phyloP scores from a whole-genome alignment of 1,139 yeast genomes.

The Yamadazyma spencermartinsiae region DNA sequence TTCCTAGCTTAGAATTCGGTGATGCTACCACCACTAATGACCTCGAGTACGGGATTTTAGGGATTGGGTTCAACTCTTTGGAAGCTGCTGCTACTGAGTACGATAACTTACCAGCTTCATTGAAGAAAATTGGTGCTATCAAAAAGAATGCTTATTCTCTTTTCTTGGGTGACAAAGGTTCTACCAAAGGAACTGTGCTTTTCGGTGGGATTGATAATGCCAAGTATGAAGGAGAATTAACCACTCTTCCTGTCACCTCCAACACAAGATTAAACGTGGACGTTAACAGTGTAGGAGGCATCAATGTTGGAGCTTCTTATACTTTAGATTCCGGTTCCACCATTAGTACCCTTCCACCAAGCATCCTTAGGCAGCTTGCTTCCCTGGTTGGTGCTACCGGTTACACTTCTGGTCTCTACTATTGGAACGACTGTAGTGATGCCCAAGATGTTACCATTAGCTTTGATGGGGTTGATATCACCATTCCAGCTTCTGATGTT shows the following conservation, averaged over 20 bases:
- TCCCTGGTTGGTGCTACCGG: conserved; percentile 8
- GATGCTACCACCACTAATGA: conserved; percentile 3
- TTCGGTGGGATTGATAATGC: conserved; percentile 56
- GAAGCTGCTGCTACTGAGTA: conserved; percentile 18
- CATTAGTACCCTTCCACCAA: conserved; percentile 24
- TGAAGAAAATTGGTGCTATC: conserved; percentile 28
- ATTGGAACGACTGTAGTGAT: conserved; percentile 8
- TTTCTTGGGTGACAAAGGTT: conserved; percentile 24
- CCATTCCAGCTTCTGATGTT: conserved; percentile 22
- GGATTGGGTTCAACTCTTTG: conserved; percentile 42
- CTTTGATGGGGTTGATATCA: conserved; percentile 34
- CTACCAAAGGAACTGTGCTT: conserved; percentile 38
- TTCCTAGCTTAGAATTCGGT: conserved; percentile 5
- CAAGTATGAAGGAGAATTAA: conserved; percentile 40
- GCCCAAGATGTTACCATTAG: conserved; percentile 21
- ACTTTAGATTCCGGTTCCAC: conserved; percentile 31
- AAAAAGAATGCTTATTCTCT: conserved; percentile 33
- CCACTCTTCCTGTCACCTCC: conserved; percentile 19
- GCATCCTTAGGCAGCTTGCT: conserved; percentile 21
- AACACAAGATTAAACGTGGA: conserved; percentile 22
- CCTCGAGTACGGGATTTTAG: conserved; percentile 42
- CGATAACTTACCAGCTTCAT: conserved; percentile 27
- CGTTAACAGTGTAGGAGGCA: conserved; percentile 18
- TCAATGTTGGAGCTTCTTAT: conserved; percentile 23
- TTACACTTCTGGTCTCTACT: conserved; percentile 5